Evolutionary conservation across 345 rosid genomes (phyloP).

Genomic region (Brassica incana): DNA sequence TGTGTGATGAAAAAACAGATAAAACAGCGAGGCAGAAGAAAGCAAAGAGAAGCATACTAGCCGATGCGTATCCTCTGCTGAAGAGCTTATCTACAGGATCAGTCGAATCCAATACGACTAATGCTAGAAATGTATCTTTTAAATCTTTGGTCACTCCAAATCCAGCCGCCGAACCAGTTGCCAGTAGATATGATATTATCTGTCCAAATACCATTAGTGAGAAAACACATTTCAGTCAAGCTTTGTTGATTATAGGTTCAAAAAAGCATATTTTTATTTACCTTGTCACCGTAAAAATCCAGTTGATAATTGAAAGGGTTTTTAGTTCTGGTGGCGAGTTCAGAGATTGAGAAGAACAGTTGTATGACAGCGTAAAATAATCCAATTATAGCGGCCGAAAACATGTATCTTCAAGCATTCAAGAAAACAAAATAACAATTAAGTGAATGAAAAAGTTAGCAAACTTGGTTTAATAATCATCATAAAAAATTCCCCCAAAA

Average conservation of each 20-base stretch:
- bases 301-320: slow-evolving; percentile 34
- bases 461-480: not conserved
- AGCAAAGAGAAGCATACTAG: slow-evolving; percentile 53
- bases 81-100: slow-evolving; percentile 43
- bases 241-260: not conserved
- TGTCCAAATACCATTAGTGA: slow-evolving; percentile 6
- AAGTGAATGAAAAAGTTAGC: not conserved
- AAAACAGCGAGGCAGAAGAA: slow-evolving; percentile 50
- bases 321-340: slow-evolving; percentile 31
- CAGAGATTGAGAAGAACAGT: slow-evolving; percentile 35
- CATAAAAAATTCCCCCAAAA: not conserved
- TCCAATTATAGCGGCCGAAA: slow-evolving; percentile 37
- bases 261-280: not conserved
- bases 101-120: slow-evolving; percentile 23
- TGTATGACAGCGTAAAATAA: slow-evolving; percentile 38
- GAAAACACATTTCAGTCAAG: not conserved
- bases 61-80: slow-evolving; percentile 50
- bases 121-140: slow-evolving; percentile 23
- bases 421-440: not conserved
- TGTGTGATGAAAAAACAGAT: slow-evolving; percentile 55
- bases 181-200: slow-evolving; percentile 49
- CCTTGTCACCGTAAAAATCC: slow-evolving; percentile 49
- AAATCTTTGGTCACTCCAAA: slow-evolving; percentile 57
- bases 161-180: slow-evolving; percentile 58
- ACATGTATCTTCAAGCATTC: slow-evolving; percentile 38